Conservation (phyloP, 108 stramenopile genomes). For the Nitzschia palea region DNA sequence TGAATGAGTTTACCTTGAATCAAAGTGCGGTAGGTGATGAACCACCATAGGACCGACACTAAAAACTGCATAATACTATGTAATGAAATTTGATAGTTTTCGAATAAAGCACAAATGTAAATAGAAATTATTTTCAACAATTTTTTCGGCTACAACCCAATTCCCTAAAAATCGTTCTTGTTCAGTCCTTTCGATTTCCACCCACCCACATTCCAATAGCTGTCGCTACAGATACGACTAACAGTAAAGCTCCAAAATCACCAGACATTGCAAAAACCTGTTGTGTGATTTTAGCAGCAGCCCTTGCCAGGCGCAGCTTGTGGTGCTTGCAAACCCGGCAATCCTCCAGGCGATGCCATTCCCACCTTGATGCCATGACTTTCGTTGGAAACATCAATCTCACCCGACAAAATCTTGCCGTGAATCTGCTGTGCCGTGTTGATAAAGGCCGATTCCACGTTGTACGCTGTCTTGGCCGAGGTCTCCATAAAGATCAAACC, state of each 20-base stretch:
- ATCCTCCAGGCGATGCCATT: conserved; percentile 63
- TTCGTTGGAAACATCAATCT: conserved; percentile 97
- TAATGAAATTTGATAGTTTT: no score
- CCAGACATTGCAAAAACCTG: neutral
- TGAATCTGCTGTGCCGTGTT: conserved; percentile 97
- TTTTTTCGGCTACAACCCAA: no score
- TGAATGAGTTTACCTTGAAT: conserved; percentile 64
- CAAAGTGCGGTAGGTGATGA: conserved; percentile 2
- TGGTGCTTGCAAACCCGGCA: conserved; percentile 32
- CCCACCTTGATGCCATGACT: conserved; percentile 95
- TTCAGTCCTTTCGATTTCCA: no score
- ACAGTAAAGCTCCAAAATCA: neutral
- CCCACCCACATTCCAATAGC: no score
- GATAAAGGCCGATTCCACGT: conserved; percentile 98
- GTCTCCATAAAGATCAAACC: conserved; percentile 99
- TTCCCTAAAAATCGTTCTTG: no score
- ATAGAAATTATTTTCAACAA: no score
- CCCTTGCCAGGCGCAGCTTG: conserved; percentile 17
- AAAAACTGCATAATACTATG: no score
- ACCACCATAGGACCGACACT: neutral
- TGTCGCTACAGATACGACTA: no score
- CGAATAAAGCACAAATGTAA: no score
- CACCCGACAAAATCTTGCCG: conserved; percentile 93
- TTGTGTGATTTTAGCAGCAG: conserved; percentile 31
- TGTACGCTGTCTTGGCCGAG: conserved; percentile 95